Conservation (phyloP, 441 rosid genomes). For the Pelargonium fulgidum region DNA sequence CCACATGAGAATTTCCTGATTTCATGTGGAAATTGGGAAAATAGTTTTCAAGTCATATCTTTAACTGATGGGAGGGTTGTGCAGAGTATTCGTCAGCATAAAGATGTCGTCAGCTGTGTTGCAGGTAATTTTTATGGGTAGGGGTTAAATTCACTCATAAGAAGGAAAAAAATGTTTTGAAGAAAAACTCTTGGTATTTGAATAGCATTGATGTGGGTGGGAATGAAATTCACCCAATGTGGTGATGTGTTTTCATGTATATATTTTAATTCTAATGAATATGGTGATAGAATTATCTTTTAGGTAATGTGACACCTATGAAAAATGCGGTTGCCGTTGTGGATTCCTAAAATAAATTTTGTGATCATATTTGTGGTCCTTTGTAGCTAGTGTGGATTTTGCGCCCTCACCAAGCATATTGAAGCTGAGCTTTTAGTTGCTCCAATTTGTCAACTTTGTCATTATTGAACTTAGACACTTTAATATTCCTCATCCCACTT, state of each 20-base stretch:
- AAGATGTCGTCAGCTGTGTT: conserved; percentile 96
- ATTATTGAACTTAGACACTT: background rate
- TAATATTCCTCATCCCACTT: background rate
- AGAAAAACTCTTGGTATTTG: background rate
- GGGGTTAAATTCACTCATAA: background rate
- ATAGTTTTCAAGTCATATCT: conserved; percentile 89
- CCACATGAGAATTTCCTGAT: conserved; percentile 73
- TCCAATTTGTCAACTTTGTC: background rate
- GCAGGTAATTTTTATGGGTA: conserved; percentile 57
- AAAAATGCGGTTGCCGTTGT: background rate
- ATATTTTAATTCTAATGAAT: background rate
- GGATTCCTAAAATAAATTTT: background rate
- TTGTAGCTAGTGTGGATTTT: background rate
- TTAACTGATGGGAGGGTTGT: conserved; percentile 88
- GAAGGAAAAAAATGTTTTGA: background rate
- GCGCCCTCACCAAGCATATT: background rate
- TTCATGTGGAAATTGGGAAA: conserved; percentile 99
- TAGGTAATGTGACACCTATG: background rate
- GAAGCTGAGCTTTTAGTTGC: background rate
- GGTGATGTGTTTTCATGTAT: background rate
- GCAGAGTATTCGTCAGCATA: conserved; percentile 94
- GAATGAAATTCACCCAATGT: background rate
- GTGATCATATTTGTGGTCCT: background rate
- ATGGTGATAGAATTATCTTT: background rate
- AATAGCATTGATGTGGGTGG: background rate